Base-by-base conservation (phyloP, 805 yeast genomes). In the Cyberlindnera nakhonratchasimensis region DNA sequence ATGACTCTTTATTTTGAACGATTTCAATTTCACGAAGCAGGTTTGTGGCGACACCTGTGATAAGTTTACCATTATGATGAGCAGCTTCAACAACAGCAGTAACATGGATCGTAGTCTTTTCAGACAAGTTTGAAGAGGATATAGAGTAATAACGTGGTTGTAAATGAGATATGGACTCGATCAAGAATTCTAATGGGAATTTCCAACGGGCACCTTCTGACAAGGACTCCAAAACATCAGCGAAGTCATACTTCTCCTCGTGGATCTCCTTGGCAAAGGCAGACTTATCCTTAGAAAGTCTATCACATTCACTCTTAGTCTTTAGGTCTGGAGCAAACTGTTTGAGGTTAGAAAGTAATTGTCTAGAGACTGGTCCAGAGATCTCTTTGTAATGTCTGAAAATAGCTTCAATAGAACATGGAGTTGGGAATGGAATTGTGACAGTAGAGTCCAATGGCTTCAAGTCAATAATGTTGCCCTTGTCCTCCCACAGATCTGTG, bases 71-170 rank as follows among this genome's bases (percentile, higher is more conserved):
- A 14, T 48, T 45, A 13, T 53, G 51, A 21, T 51, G 39, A 6
- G 50, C 56, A 31, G 63, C 55, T 69, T 93, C 98, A 32, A 91
- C 96, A 39, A 90, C 95, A 3, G 96, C 96, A 16, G 98, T 93
- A 46, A 90, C 72, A 53, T 87, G 88, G 45, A 90, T 74, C 16
- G 75, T 73, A 39, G 80, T 74, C 61, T 87, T 87, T 57, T 87
- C 93, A 43, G 80, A 73, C 40, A 79, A 64, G 1, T 95, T 82
- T 5, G 96, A 87, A 1, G 97, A 90, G 2, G 97, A 90, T 53
- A 91, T 91, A 18, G 98, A 91, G 67, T 91, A 91, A 69, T 88
- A 91, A 64, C 99, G 90, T 31, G 97, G 96, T 63, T 85, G 95
- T 58, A 93, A 69, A 53, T 80, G 86, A 32, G 89, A 77, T 48